These are phyloP conservation scores for Austropuccinia psidii DNA, from an alignment of 1,284 basidiomycete genomes.

Conservation along the genomic window DNA sequence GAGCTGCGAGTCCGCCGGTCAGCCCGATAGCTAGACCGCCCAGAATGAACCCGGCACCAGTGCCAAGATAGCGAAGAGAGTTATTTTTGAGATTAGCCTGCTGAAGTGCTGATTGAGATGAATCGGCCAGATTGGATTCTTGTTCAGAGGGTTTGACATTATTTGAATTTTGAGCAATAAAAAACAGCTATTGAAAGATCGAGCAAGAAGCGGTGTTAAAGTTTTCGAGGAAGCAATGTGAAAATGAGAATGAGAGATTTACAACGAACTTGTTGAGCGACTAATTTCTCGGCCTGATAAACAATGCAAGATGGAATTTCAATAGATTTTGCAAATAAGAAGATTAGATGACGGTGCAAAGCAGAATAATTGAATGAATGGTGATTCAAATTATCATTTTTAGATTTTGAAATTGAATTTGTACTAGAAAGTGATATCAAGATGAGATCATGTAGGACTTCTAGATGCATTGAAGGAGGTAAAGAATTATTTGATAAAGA, in stretches of 20 bases:
- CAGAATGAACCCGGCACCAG: slow-evolving; percentile 38
- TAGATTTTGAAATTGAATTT: background rate
- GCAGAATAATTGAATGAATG: slow-evolving; percentile 13
- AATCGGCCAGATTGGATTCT: background rate
- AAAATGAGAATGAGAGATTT: background rate
- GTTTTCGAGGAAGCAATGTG: background rate
- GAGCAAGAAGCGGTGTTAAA: no score
- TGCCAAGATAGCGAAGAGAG: slow-evolving; percentile 32
- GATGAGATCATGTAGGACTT: slow-evolving; percentile 30
- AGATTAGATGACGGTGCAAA: slow-evolving; percentile 9
- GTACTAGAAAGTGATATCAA: slow-evolving; percentile 13
- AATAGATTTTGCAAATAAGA: background rate
- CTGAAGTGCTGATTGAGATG: background rate
- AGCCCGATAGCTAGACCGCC: slow-evolving; percentile 52
- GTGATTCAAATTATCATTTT: background rate
- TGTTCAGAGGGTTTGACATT: background rate
- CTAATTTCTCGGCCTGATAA: slow-evolving; percentile 30
- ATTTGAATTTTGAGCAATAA: background rate
- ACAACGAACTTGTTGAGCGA: slow-evolving; percentile 7
- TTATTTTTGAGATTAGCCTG: slow-evolving; percentile 14
- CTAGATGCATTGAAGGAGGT: slow-evolving; percentile 17
- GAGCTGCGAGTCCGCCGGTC: slow-evolving; percentile 54
- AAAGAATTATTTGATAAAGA: background rate
- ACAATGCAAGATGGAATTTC: slow-evolving; percentile 1
- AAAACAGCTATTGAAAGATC: slow-evolving; percentile 1